A percentile compares a stretch with the other conserved stretches of the same genome.
phyloP scores from a whole-genome alignment of 2,329 filamentous ascomycete species.

The Diaporthe citri region DNA sequence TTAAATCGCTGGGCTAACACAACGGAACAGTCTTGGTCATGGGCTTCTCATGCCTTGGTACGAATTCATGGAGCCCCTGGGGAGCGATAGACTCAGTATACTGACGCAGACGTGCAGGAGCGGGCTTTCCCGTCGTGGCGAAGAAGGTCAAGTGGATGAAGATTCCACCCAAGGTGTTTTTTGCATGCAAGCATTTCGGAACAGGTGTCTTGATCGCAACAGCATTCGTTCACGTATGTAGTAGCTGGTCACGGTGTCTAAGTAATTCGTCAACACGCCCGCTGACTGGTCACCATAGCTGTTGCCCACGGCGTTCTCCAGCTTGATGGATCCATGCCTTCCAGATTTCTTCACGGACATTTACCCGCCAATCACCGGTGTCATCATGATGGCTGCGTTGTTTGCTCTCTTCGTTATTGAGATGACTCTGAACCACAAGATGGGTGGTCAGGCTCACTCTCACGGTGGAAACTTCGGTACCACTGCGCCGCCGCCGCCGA shows the following conservation, averaged over 20 bases:
- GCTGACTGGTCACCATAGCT: constrained; percentile 51
- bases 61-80: constrained; percentile 33
- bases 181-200: constrained; percentile 75
- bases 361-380: constrained; percentile 72
- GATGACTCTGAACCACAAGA: constrained; percentile 71
- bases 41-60: constrained; percentile 54
- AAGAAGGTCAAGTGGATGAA: constrained; percentile 71
- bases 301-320: constrained; percentile 71
- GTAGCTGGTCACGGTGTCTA: not conserved
- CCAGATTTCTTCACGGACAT: constrained; percentile 70
- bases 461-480: constrained; percentile 68
- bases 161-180: constrained; percentile 68
- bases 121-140: constrained; percentile 65
- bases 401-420: constrained; percentile 73
- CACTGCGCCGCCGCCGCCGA: constrained; percentile 42
- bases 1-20: not conserved
- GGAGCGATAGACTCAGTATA: not conserved
- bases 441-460: constrained; percentile 63
- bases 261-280: not conserved
- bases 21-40: constrained; percentile 54
- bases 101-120: constrained; percentile 41
- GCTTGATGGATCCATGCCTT: constrained; percentile 65
- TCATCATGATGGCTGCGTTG: constrained; percentile 74
- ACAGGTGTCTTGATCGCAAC: constrained; percentile 80
- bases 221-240: constrained; percentile 76